These are phyloP conservation scores for Thecaphora thlaspeos DNA, from an alignment of 1,284 basidiomycete species.

Conservation along the genomic window DNA sequence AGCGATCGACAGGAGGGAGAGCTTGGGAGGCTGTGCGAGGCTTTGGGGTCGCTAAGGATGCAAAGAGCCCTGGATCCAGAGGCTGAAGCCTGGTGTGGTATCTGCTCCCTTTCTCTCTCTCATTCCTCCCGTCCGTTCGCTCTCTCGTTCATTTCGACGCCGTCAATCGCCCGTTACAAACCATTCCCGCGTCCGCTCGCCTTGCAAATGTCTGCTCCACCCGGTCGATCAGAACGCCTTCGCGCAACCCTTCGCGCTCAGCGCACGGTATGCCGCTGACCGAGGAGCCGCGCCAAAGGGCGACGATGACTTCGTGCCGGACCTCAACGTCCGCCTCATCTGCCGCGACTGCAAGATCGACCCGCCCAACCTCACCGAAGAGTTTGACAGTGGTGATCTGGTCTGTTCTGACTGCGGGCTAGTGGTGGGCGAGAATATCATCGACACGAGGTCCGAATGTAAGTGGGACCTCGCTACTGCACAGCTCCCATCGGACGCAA, in stretches of 20 bases:
- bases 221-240: conserved; percentile 22
- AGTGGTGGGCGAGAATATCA: conserved; percentile 90
- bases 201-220: too few relatives aligned
- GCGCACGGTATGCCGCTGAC: conserved; percentile 46
- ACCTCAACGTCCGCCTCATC: conserved; percentile 51
- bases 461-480: background rate
- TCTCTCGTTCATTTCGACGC: too few relatives aligned
- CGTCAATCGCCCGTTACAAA: too few relatives aligned
- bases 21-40: too few relatives aligned
- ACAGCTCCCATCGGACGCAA: too few relatives aligned
- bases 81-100: too few relatives aligned
- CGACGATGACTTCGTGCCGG: conserved; percentile 50
- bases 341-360: conserved; percentile 92
- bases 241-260: conserved; percentile 50
- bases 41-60: too few relatives aligned
- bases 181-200: too few relatives aligned
- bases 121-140: too few relatives aligned
- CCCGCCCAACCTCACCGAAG: conserved; percentile 90
- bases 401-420: conserved; percentile 95
- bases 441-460: conserved; percentile 95
- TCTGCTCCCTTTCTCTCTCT: too few relatives aligned
- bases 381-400: conserved; percentile 94
- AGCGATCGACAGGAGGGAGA: too few relatives aligned
- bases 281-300: conserved; percentile 41
- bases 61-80: too few relatives aligned